These are phyloP conservation scores for Pythium dissotocum DNA, from an alignment of 352 stramenopile genomes.

Conservation along the genomic window DNA sequence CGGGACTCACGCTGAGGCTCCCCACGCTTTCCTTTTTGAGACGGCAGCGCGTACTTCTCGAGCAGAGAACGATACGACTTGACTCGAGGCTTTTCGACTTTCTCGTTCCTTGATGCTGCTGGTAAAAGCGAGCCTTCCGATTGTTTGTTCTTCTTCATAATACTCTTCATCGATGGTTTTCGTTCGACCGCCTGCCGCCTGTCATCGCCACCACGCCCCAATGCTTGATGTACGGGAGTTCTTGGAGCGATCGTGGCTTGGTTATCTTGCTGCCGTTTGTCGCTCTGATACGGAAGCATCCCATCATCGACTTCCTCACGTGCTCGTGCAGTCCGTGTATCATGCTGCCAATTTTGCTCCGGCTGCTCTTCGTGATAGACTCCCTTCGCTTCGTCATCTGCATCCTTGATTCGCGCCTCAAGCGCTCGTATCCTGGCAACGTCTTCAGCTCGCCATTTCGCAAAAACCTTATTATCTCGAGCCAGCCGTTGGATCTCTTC, in stretches of 20 bases:
- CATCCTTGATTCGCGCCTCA: slow-evolving; percentile 22
- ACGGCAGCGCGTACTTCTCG: slow-evolving; percentile 17
- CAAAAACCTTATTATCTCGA: slow-evolving; percentile 64
- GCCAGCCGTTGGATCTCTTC: slow-evolving; percentile 52
- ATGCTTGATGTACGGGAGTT: background rate
- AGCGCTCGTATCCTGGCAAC: slow-evolving; percentile 44
- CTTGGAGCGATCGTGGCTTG: background rate
- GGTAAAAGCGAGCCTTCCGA: background rate
- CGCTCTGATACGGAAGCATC: background rate
- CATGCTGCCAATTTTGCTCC: background rate
- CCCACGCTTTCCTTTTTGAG: background rate
- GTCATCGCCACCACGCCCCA: background rate
- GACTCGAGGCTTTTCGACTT: background rate
- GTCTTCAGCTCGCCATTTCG: slow-evolving; percentile 64
- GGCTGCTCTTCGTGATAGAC: background rate
- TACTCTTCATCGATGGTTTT: slow-evolving; percentile 11
- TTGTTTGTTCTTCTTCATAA: background rate
- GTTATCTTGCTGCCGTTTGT: background rate
- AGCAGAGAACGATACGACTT: slow-evolving; percentile 22
- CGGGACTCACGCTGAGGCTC: background rate
- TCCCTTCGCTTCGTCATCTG: slow-evolving; percentile 1
- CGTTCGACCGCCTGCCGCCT: background rate
- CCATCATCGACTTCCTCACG: background rate
- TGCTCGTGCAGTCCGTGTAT: background rate
- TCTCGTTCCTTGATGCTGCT: background rate